Evolutionary conservation across 2,329 filamentous ascomycete species (phyloP).

Genomic region (Paecilomyces niveus): DNA sequence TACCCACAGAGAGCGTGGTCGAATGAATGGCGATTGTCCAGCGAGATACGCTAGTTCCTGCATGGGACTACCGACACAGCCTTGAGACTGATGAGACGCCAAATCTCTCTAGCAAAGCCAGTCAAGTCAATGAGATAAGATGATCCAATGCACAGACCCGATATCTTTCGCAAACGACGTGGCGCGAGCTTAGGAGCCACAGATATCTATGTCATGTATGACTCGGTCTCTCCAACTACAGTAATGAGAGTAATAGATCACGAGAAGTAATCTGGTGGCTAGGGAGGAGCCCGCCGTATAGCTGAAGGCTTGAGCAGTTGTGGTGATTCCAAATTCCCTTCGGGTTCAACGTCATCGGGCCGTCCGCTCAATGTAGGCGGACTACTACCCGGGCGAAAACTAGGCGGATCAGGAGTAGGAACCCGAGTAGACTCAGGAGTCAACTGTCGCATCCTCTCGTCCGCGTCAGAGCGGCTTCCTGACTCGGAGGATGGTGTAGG

Average conservation of each 20-base stretch:
- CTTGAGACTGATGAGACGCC: not conserved
- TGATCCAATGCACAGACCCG: not conserved
- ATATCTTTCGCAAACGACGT: not conserved
- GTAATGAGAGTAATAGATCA: not conserved
- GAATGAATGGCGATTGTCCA: not conserved
- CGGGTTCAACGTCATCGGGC: not conserved
- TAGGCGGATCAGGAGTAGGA: conserved; percentile 15
- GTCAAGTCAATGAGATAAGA: not conserved
- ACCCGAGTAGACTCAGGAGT: conserved; percentile 14
- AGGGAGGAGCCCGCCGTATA: not conserved
- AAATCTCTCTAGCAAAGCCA: not conserved
- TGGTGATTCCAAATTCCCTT: not conserved
- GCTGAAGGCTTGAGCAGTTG: not conserved
- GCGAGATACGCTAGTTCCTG: not conserved
- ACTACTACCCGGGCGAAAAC: conserved; percentile 11
- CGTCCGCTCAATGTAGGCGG: conserved; percentile 5
- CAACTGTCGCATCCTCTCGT: conserved; percentile 12
- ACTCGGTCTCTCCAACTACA: not conserved
- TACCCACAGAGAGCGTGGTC: not conserved
- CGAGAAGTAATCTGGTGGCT: not conserved
- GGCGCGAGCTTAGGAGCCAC: not conserved
- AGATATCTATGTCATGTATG: not conserved
- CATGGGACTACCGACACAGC: not conserved
- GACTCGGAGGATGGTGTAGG: conserved; percentile 32
- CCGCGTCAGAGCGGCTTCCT: conserved; percentile 10